Conservation (phyloP, 305 asterid species). For the Andrographis paniculata region DNA sequence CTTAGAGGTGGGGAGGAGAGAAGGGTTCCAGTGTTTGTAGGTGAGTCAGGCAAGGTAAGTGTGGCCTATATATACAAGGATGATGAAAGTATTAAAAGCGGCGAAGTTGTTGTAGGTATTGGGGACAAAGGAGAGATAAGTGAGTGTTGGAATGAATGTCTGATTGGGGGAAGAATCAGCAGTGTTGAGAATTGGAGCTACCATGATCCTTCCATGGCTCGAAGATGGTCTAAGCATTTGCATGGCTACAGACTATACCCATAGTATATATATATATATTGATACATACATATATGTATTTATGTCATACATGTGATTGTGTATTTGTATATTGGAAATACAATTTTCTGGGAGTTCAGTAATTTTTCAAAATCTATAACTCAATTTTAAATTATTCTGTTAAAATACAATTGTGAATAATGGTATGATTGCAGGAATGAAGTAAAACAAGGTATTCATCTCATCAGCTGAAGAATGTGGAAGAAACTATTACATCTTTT, state of each 20-base stretch:
- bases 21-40: constrained; percentile 47
- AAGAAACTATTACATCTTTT: no score
- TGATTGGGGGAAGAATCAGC: constrained; percentile 48
- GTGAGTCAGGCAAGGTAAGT: constrained; percentile 30
- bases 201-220: constrained; percentile 80
- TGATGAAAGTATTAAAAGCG: constrained; percentile 40
- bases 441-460: no score
- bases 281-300: no score
- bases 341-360: no score
- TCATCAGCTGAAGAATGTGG: no score
- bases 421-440: no score
- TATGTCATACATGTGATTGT: no score
- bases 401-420: no score
- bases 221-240: constrained; percentile 95
- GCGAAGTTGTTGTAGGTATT: constrained; percentile 41
- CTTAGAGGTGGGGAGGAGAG: constrained; percentile 85
- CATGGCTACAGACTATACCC: constrained; percentile 29
- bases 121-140: constrained; percentile 38
- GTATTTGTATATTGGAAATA: no score
- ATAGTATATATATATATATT: no score
- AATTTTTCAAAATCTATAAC: no score
- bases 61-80: constrained; percentile 76
- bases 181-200: constrained; percentile 68
- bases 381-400: no score
- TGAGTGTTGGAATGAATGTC: constrained; percentile 21